phyloP scores from a whole-genome alignment of 257 asterid species.

The Solanum piurae region DNA sequence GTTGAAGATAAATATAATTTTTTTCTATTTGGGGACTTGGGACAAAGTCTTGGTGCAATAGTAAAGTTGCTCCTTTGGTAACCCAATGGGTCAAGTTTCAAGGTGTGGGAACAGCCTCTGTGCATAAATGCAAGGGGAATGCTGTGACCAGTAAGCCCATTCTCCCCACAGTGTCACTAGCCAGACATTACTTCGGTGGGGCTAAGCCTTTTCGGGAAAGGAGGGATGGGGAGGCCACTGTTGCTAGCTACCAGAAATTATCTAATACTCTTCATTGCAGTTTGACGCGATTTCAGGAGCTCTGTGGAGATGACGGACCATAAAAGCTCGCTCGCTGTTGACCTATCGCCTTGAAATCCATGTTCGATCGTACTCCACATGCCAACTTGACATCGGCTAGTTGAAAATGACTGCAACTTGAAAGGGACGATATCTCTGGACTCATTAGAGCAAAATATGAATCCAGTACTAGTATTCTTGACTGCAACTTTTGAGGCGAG shows the following conservation, averaged over 20 bases:
- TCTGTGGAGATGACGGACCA: conserved; percentile 11
- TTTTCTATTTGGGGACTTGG: not conserved
- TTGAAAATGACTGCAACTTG: not conserved
- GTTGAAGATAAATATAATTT: not conserved
- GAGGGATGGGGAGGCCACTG: not conserved
- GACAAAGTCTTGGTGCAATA: not conserved
- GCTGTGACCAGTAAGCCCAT: not conserved
- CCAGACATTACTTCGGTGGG: not conserved
- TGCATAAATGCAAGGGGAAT: not conserved
- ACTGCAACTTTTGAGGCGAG: not conserved
- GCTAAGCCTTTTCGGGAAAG: not conserved
- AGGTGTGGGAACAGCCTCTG: not conserved
- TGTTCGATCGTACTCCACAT: not conserved
- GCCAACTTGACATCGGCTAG: not conserved
- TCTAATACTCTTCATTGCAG: conserved; percentile 31
- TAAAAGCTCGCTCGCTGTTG: not conserved
- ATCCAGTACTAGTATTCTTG: not conserved
- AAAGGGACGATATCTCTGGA: not conserved
- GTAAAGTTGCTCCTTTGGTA: not conserved
- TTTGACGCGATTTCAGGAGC: conserved; percentile 59
- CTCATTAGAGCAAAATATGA: not conserved
- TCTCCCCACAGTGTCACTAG: not conserved
- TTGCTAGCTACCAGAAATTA: not conserved
- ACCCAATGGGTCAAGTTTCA: not conserved
- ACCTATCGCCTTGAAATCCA: not conserved